Evolutionary conservation across 352 stramenopile species (phyloP).

Genomic region (Phytophthora idaei): DNA sequence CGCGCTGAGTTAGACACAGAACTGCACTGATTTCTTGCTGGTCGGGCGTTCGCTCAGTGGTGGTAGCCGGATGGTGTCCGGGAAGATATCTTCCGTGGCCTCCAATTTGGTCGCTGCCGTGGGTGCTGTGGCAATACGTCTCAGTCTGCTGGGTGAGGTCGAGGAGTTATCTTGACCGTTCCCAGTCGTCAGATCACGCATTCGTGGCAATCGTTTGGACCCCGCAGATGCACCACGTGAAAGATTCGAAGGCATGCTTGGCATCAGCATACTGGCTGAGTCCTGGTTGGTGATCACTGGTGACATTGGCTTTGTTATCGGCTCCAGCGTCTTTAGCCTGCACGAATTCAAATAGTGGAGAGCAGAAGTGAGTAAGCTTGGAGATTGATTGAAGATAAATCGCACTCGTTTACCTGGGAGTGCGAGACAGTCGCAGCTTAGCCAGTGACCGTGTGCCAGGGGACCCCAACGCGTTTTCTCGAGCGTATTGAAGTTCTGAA

Average conservation of each 20-base stretch:
- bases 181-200: slow-evolving; percentile 21
- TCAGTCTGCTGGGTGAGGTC: slow-evolving; percentile 43
- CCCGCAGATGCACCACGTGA: slow-evolving; percentile 32
- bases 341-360: neutral
- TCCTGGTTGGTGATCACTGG: slow-evolving; percentile 30
- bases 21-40: slow-evolving; percentile 12
- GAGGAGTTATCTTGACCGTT: slow-evolving; percentile 20
- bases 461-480: slow-evolving; percentile 6
- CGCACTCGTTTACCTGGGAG: slow-evolving; percentile 21
- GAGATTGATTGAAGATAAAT: neutral
- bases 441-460: slow-evolving; percentile 13
- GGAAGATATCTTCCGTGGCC: slow-evolving; percentile 22
- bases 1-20: slow-evolving; percentile 1
- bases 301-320: slow-evolving; percentile 26
- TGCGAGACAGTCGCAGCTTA: slow-evolving; percentile 18
- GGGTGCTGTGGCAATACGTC: slow-evolving; percentile 53
- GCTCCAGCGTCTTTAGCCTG: slow-evolving; percentile 51
- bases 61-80: slow-evolving; percentile 48
- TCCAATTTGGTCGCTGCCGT: slow-evolving; percentile 29
- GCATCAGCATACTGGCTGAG: neutral
- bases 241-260: slow-evolving; percentile 8
- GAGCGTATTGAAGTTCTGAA: slow-evolving; percentile 15
- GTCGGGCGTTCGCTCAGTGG: slow-evolving; percentile 45
- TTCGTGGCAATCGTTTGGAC: slow-evolving; percentile 29
- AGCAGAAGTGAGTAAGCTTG: slow-evolving; percentile 8